phyloP scores from a whole-genome alignment of 768 basidiomycete species.

The Rhizopogon vulgaris region DNA sequence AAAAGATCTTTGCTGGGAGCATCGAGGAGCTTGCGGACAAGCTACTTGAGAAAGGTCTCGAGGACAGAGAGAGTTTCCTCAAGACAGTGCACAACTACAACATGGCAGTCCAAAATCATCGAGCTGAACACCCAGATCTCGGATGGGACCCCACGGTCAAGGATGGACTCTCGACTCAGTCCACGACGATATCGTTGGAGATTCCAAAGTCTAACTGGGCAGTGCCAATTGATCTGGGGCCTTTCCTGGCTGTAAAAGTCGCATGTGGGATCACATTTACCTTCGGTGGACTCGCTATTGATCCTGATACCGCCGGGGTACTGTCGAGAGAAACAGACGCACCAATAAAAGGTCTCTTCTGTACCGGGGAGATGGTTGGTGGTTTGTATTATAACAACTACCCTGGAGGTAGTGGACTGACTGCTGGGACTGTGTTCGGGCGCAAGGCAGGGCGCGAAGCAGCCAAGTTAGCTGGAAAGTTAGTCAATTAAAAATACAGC shows the following conservation, averaged over 20 bases:
- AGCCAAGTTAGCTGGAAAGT: constrained; percentile 19
- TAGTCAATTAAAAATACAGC: not conserved
- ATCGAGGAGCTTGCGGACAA: constrained; percentile 45
- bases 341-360: constrained; percentile 51
- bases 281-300: constrained; percentile 61
- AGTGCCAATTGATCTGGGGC: constrained; percentile 41
- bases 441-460: constrained; percentile 47
- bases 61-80: constrained; percentile 35
- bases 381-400: constrained; percentile 61
- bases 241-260: constrained; percentile 63
- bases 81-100: constrained; percentile 48
- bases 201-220: constrained; percentile 70
- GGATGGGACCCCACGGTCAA: constrained; percentile 62
- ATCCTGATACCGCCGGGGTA: constrained; percentile 48
- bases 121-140: constrained; percentile 25
- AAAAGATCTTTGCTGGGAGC: constrained; percentile 42
- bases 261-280: constrained; percentile 70
- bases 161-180: constrained; percentile 53
- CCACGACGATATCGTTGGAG: constrained; percentile 26
- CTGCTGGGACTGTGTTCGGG: constrained; percentile 61
- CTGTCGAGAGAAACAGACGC: constrained; percentile 34
- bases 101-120: constrained; percentile 35
- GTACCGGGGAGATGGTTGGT: constrained; percentile 66
- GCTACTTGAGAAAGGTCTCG: constrained; percentile 40
- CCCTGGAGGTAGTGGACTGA: constrained; percentile 64